Evolutionary conservation across 2,329 filamentous ascomycete genomes (phyloP), one percentile per base, ranked within the genome.

Genomic region (Fusarium sp.): DNA sequence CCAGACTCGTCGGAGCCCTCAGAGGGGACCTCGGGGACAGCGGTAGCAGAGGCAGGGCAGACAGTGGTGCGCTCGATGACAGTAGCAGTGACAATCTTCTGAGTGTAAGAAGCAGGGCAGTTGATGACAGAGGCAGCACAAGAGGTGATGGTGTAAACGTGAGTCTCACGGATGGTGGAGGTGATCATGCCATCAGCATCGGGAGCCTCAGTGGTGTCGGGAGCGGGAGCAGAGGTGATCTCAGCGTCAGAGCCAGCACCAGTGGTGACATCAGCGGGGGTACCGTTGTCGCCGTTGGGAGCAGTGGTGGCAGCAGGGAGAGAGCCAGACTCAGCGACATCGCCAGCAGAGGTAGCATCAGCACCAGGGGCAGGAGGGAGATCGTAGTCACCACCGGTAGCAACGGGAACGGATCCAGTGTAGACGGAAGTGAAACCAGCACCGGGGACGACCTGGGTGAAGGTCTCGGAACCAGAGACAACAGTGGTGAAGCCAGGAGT

Each of bases 121-220:
- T 82, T 81, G 66, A 78, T 64, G 18, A 80, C 78, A 16, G 75
- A 74, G 34, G 76, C 77, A 54, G 77, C 79, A 68, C 81, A 82
- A 54, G 73, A 75, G 46, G 80, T 82, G 62, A 81, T 74, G 46
- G 75, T 77, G 63, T 75, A 77, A 37, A 65, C 51, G 11, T 71
- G 71, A 34, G 75, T 76, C 48, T 68, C 66, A 7, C 54, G 66
- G 30, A 72, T 51, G 23, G 74, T 75, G 61, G 63, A 69, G 37
- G 72, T 74, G 46, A 71, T 60, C 30, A 71, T 63, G 56, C 66
- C 66, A 40, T 57, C 62, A 50, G 53, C 59, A 23, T 67, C 66
- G 16, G 62, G 57, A 34, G 56, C 59, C 27, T 59, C 34, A 4
- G 66, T 68, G 51, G 57, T 51, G 11, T 28, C 42, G n/a, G 59